Evolutionary conservation across 179 eudicot species (phyloP).

Genomic region (Gypsophila paniculata): DNA sequence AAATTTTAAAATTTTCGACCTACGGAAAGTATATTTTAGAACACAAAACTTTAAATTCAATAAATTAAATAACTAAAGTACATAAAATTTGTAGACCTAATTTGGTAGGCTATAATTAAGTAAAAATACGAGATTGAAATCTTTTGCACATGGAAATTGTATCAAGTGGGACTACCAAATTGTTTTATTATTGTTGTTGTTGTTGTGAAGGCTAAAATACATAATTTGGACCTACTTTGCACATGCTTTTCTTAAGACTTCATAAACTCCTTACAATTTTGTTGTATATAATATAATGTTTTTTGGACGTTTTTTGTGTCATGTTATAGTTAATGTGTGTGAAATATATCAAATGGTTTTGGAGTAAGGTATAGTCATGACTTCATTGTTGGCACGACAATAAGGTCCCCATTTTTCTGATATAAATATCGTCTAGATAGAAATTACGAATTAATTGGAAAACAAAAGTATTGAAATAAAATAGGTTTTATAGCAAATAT

Average conservation of each 20-base stretch:
- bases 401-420: too few relatives aligned
- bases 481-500: too few relatives aligned
- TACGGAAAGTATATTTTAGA: too few relatives aligned
- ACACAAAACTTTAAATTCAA: too few relatives aligned
- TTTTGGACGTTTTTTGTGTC: background rate
- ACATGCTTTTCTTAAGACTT: slow-evolving; percentile 19
- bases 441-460: too few relatives aligned
- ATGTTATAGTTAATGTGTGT: background rate
- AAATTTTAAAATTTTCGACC: too few relatives aligned
- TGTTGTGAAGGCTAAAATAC: background rate
- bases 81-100: background rate
- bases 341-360: background rate
- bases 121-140: background rate
- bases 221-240: slow-evolving; percentile 18
- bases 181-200: too few relatives aligned
- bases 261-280: background rate
- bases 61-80: background rate
- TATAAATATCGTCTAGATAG: too few relatives aligned
- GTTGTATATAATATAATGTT: background rate
- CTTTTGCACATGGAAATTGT: slow-evolving; percentile 22
- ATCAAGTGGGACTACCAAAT: slow-evolving; percentile 9
- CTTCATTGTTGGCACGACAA: background rate
- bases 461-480: too few relatives aligned
- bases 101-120: background rate
- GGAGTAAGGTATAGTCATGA: background rate